phyloP scores from a whole-genome alignment of 192 early-diverging fungal species.

The Umbelopsis isabellina region DNA sequence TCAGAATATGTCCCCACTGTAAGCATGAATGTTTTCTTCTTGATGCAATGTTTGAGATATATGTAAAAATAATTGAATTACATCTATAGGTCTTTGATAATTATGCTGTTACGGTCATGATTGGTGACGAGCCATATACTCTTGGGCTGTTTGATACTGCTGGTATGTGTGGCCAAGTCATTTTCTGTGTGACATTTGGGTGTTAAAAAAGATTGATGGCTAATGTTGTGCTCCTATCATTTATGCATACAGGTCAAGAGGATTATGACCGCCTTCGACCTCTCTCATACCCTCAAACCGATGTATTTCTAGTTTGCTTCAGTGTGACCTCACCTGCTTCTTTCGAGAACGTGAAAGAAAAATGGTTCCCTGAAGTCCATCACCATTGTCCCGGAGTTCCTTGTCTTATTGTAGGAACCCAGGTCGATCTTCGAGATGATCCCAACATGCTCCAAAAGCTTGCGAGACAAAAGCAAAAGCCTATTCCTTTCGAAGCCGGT shows the following conservation, averaged over 20 bases:
- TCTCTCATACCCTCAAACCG: constrained; percentile 92
- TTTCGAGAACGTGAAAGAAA: constrained; percentile 93
- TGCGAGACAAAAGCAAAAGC: constrained; percentile 78
- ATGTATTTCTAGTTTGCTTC: constrained; percentile 94
- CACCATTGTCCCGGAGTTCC: constrained; percentile 97
- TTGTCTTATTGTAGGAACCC: constrained; percentile 90
- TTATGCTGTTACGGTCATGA: constrained; percentile 97
- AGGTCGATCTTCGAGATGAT: constrained; percentile 86
- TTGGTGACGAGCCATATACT: constrained; percentile 94
- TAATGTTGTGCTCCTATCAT: background rate
- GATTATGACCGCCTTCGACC: constrained; percentile 93
- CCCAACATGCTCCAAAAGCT: constrained; percentile 74
- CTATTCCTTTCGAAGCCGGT: constrained; percentile 76
- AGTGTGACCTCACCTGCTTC: constrained; percentile 87
- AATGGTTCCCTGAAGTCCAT: constrained; percentile 94
- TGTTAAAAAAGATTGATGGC: background rate
- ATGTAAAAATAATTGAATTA: background rate
- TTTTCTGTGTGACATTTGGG: background rate
- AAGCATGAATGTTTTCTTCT: constrained; percentile 36
- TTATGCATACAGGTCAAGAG: constrained; percentile 72
- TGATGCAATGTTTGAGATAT: background rate
- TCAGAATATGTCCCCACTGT: constrained; percentile 95
- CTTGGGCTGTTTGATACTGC: constrained; percentile 95
- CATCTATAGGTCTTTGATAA: constrained; percentile 83
- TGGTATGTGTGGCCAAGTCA: constrained; percentile 42